Evolutionary conservation across 805 yeast genomes (phyloP).

Genomic region (Komagataella ulmi): DNA sequence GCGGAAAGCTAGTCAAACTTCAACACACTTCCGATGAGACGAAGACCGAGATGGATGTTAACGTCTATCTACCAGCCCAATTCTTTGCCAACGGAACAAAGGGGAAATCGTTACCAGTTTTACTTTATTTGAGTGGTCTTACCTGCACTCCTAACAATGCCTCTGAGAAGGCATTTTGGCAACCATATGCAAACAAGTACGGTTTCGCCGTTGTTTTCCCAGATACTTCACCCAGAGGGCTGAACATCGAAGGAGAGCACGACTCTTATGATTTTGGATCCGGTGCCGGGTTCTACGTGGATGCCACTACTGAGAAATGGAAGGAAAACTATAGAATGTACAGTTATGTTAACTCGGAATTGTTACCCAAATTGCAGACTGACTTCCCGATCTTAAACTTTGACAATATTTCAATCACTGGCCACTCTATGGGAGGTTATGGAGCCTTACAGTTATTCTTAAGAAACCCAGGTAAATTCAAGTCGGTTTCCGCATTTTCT

Average conservation of each 20-base stretch:
- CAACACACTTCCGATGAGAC: conserved; percentile 58
- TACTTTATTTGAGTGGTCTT: conserved; percentile 75
- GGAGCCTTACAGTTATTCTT: conserved; percentile 70
- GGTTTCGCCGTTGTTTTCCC: conserved; percentile 89
- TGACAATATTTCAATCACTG: conserved; percentile 61
- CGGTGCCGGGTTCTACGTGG: conserved; percentile 91
- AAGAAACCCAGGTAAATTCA: conserved; percentile 57
- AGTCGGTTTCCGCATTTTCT: conserved; percentile 79
- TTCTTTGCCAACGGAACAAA: conserved; percentile 20
- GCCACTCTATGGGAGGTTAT: conserved; percentile 98
- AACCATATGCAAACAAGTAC: conserved; percentile 62
- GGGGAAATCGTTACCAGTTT: conserved; percentile 44
- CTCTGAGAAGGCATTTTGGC: conserved; percentile 84
- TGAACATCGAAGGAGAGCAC: conserved; percentile 56
- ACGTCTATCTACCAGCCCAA: conserved; percentile 64
- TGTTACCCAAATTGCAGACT: conserved; percentile 36
- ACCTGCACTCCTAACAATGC: conserved; percentile 93
- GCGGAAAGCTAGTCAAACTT: conserved; percentile 66
- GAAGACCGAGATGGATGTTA: conserved; percentile 67
- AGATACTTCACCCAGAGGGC: conserved; percentile 93
- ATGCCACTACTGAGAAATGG: conserved; percentile 71
- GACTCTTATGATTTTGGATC: conserved; percentile 78
- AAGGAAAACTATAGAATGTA: conserved; percentile 71
- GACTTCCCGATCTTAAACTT: conserved; percentile 43
- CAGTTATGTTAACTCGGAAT: conserved; percentile 65